Percentiles rank a stretch among this genome's conserved stretches.
These are phyloP conservation scores for Kwoniella dendrophila DNA, from an alignment of 768 basidiomycete species.

Conservation along the genomic window DNA sequence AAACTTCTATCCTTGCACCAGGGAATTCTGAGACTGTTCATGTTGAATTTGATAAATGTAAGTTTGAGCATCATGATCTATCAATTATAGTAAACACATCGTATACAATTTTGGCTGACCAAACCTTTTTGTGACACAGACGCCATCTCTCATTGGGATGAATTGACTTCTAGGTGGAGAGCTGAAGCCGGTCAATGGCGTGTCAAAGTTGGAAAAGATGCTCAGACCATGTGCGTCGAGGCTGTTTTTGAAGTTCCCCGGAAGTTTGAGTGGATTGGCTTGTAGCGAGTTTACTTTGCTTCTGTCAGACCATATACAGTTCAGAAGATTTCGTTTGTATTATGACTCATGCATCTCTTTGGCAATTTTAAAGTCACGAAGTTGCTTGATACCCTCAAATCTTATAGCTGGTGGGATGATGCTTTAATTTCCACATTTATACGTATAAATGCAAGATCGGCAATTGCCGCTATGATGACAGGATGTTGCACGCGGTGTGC, in stretches of 20 bases:
- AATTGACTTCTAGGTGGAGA: conserved; percentile 36
- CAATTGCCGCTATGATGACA: too few relatives aligned
- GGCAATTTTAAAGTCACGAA: too few relatives aligned
- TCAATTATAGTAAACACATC: conserved; percentile 56
- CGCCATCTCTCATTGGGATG: conserved; percentile 52
- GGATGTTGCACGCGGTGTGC: too few relatives aligned
- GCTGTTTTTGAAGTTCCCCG: conserved; percentile 40
- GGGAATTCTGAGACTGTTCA: conserved; percentile 49
- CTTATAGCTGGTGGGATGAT: too few relatives aligned
- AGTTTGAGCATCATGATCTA: conserved; percentile 11
- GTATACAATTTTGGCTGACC: conserved; percentile 46
- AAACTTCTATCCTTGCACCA: conserved; percentile 53
- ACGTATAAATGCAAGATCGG: too few relatives aligned
- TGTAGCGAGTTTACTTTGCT: too few relatives aligned
- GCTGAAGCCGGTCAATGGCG: conserved; percentile 46
- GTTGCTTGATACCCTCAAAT: too few relatives aligned
- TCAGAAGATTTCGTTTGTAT: too few relatives aligned
- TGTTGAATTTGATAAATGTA: conserved; percentile 55
- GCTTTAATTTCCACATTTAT: too few relatives aligned
- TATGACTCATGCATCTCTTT: too few relatives aligned
- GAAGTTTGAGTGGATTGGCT: conserved; percentile 47
- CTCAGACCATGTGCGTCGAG: conserved; percentile 37
- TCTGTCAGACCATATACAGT: too few relatives aligned
- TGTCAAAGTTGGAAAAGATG: conserved; percentile 41
- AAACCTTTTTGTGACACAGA: conserved; percentile 20